Evolutionary conservation across 257 asterid genomes (phyloP), one percentile per base, ranked within the genome.

Genomic region (Asclepias syriaca): DNA sequence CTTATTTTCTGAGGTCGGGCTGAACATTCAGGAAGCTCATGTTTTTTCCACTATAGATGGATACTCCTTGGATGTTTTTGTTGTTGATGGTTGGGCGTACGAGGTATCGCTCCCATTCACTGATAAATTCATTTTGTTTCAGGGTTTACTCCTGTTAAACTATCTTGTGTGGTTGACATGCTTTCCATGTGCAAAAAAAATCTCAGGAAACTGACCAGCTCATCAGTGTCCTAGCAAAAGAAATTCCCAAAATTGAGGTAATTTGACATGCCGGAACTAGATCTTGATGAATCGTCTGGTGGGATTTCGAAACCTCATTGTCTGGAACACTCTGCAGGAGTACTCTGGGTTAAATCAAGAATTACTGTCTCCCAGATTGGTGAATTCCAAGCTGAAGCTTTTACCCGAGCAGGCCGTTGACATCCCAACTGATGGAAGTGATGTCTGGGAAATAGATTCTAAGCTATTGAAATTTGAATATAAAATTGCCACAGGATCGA

Each of bases 1-100:
- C 81, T 81, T 91, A 76, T 78, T 91, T 81, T 88, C 97, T 78
- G 97, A 88, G 82, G 86, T 89, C 51, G 98, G 96, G 27, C 75
- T 93, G 93, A 93, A 93, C 88, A 93, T 93, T 83, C 97, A 91
- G 88, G 98, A 93, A 82, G 98, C 97, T 74, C 98, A 93, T 82
- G 98, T 97, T 37, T 93, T 93, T 84, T 91, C 96, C 79, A 87
- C 97, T 2, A 80, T 79, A 13, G 98, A 93, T 24, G 98, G 98
- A 29, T 93, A 86, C 73, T 93, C 98, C 8, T 84, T 91, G 84
- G 98, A 93, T 84, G 93, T 89, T 75, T 93, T 93, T 49, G 95
- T 89, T 18, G 97, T 93, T 72, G 92, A 88, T 77, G 86, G 96
- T 57, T 91, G 96, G 92, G 86, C 74, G 75, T 69, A 70, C 39